Evolutionary conservation across 108 stramenopile genomes (phyloP).

Genomic region (Aurantiochytrium sp.): DNA sequence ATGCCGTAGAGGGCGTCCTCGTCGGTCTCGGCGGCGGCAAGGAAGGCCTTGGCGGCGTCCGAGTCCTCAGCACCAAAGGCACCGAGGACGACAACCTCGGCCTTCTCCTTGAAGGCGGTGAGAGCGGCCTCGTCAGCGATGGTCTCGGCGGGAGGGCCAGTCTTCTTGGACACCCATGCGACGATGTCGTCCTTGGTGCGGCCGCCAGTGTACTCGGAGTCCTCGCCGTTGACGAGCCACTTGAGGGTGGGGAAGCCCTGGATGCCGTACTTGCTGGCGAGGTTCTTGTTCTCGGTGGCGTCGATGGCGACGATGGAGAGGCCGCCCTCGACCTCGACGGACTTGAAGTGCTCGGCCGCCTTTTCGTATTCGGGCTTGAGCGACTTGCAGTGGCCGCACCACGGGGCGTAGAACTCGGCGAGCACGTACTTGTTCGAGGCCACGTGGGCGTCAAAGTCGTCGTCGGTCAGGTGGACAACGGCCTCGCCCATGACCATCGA

Average conservation of each 20-base stretch:
- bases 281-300: constrained; percentile 44
- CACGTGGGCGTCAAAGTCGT: constrained; percentile 53
- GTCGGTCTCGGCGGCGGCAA: constrained; percentile 28
- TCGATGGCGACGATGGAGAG: constrained; percentile 47
- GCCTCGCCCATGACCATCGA: constrained; percentile 34
- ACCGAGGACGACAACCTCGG: constrained; percentile 42
- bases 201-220: constrained; percentile 46
- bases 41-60: constrained; percentile 39
- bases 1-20: constrained; percentile 39
- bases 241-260: constrained; percentile 57
- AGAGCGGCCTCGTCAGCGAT: constrained; percentile 31
- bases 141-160: constrained; percentile 41
- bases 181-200: constrained; percentile 48
- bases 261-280: constrained; percentile 38
- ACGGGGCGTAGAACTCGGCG: constrained; percentile 60
- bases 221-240: constrained; percentile 47
- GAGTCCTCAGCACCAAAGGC: constrained; percentile 35
- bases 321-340: constrained; percentile 20
- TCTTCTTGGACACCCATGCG: constrained; percentile 47
- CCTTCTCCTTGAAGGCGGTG: constrained; percentile 25
- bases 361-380: constrained; percentile 56
- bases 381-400: constrained; percentile 62
- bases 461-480: constrained; percentile 42
- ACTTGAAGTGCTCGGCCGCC: constrained; percentile 37
- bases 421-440: constrained; percentile 36